phyloP scores from a whole-genome alignment of 148 eudicot species.

The Silene latifolia region DNA sequence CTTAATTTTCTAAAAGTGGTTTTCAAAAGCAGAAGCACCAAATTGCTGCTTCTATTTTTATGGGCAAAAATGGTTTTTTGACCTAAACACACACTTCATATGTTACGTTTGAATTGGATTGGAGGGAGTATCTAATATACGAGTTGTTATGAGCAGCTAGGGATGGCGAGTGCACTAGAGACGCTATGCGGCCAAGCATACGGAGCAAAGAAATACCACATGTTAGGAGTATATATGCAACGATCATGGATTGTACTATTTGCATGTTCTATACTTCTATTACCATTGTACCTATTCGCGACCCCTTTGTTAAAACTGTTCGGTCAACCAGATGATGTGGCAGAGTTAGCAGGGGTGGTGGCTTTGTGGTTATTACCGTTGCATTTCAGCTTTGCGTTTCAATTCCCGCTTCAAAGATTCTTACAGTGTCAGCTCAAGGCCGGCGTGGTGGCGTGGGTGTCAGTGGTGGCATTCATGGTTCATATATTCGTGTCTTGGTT shows the following conservation, averaged over 20 bases:
- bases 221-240: slow-evolving; percentile 57
- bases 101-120: too few relatives aligned
- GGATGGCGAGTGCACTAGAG: slow-evolving; percentile 1
- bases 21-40: too few relatives aligned
- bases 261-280: slow-evolving; percentile 29
- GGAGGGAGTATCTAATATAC: too few relatives aligned
- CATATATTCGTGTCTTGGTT: slow-evolving; percentile 43
- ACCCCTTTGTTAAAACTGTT: slow-evolving; percentile 37
- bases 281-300: slow-evolving; percentile 39
- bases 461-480: slow-evolving; percentile 23
- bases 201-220: slow-evolving; percentile 46
- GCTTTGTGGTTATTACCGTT: slow-evolving; percentile 38
- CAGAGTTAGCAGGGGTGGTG: slow-evolving; percentile 38
- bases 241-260: slow-evolving; percentile 49
- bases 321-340: slow-evolving; percentile 41
- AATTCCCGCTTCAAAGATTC: slow-evolving; percentile 51
- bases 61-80: too few relatives aligned
- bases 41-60: too few relatives aligned
- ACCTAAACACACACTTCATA: too few relatives aligned
- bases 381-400: slow-evolving; percentile 49
- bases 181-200: not conserved
- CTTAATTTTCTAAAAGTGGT: too few relatives aligned
- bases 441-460: slow-evolving; percentile 39
- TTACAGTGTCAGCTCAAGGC: slow-evolving; percentile 52
- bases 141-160: not conserved